Evolutionary conservation across 306 rosid genomes (phyloP), one percentile per base, ranked within the genome.

Genomic region (Psophocarpus tetragonolobus): DNA sequence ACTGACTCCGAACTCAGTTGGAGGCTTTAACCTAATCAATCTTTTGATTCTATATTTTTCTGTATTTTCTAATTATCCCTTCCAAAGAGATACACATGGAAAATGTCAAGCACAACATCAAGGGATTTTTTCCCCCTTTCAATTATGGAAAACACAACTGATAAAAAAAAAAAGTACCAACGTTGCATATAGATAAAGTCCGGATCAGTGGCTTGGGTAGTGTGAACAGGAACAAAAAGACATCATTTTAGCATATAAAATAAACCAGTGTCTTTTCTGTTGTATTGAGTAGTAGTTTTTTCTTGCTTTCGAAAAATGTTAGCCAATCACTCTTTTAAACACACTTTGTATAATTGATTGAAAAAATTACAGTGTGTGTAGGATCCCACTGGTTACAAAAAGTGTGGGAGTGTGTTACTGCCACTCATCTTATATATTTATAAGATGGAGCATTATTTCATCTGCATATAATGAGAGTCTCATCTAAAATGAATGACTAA

Each of bases 1-100:
- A 51, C 44, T 47, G 58, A 21, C 65, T 78, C 36, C 12, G 74
- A 90, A 87, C 69, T 92, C 97, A 7, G 90, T 87, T 15, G 97
- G 98, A 84, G 97, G 97, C 77, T 86, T 95, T 50, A 92, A 75
- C 90, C 97, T 85, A 78, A 85, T 84, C 87, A 95, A 80, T 85
- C 98, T 89, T 87, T 85, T 95, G 89, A 95, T 88, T 87, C 91
- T 86, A 13, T 95, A 97, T 66, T 92, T 94, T 69, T 94, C 98
- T 8, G 95, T 89, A 73, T 88, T 90, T 86, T 95, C 98, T 84
- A 95, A 83, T 79, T 82, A 83, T 32, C 98, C 97, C 98, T 92
- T 69, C 77, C n/a, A n/a, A 82, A 57, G 85, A 73, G 27, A 76
- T 42, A 60, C 23, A 74, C 26, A 60, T 20, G 45, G 38, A 63